Percentiles rank a stretch among this genome's conserved stretches.
These are phyloP conservation scores for Pleomassaria siparia DNA, from an alignment of 2,329 filamentous ascomycete genomes.

Conservation along the genomic window DNA sequence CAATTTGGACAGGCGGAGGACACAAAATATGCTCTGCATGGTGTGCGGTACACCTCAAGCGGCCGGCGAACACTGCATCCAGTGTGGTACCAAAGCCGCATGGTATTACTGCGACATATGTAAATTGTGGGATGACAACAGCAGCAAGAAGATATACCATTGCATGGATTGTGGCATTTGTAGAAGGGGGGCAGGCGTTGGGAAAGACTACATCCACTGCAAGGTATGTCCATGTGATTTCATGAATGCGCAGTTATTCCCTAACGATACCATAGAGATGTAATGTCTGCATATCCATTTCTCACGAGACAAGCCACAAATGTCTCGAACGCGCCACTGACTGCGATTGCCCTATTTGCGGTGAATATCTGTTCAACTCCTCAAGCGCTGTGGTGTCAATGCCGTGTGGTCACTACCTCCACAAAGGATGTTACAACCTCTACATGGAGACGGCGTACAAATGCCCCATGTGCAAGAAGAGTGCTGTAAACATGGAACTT, in stretches of 20 bases:
- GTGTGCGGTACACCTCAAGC: conserved; percentile 82
- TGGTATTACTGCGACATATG: conserved; percentile 93
- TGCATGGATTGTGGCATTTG: conserved; percentile 96
- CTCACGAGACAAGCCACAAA: conserved; percentile 79
- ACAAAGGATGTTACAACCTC: conserved; percentile 83
- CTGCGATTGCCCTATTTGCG: conserved; percentile 94
- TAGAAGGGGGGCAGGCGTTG: conserved; percentile 82
- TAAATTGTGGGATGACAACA: conserved; percentile 96
- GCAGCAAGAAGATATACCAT: conserved; percentile 90
- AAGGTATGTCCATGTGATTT: conserved; percentile 61
- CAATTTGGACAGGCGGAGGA: conserved; percentile 75
- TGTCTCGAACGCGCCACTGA: conserved; percentile 95
- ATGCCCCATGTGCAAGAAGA: conserved; percentile 95
- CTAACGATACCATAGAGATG: conserved; percentile 56
- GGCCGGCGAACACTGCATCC: conserved; percentile 74
- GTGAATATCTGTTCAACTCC: conserved; percentile 94
- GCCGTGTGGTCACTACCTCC: conserved; percentile 94
- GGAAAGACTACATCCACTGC: conserved; percentile 98
- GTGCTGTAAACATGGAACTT: conserved; percentile 94
- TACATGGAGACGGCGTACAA: conserved; percentile 91
- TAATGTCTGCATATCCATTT: conserved; percentile 90
- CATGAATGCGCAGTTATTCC: conserved; percentile 10
- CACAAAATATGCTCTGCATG: conserved; percentile 98
- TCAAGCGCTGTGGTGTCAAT: conserved; percentile 88
- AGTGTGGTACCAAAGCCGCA: conserved; percentile 75